These are phyloP conservation scores for Tricholoma saponaceum DNA, from an alignment of 768 basidiomycete genomes.

Conservation along the genomic window DNA sequence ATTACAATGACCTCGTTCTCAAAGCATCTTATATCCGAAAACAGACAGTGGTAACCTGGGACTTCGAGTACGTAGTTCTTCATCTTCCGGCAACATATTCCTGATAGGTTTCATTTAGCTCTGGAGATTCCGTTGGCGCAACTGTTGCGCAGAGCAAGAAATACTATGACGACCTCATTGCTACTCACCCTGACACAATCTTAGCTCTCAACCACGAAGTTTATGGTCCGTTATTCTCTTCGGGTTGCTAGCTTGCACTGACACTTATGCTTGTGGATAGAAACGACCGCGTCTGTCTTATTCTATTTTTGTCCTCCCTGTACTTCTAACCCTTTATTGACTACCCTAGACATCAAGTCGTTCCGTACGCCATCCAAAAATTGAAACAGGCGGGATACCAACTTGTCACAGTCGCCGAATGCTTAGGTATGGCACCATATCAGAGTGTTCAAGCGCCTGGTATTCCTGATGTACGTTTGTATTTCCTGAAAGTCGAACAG, in stretches of 20 bases:
- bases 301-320: neutral
- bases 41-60: constrained; percentile 36
- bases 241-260: neutral
- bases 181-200: constrained; percentile 28
- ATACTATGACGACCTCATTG: constrained; percentile 24
- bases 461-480: constrained; percentile 24
- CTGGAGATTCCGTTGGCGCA: constrained; percentile 34
- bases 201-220: constrained; percentile 42
- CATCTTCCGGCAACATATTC: neutral
- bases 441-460: constrained; percentile 23
- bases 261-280: neutral
- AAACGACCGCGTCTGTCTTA: neutral
- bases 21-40: constrained; percentile 30
- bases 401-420: constrained; percentile 36
- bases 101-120: constrained; percentile 18
- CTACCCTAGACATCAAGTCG: constrained; percentile 12
- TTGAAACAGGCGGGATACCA: constrained; percentile 33
- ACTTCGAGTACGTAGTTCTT: constrained; percentile 19
- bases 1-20: constrained; percentile 43
- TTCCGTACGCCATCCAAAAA: constrained; percentile 31
- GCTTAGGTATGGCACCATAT: constrained; percentile 30
- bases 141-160: constrained; percentile 27
- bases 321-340: neutral
- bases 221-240: constrained; percentile 20
- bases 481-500: neutral